Base-by-base conservation (phyloP, 495 filamentous ascomycete genomes). In the Penicillium ochrochloron region DNA sequence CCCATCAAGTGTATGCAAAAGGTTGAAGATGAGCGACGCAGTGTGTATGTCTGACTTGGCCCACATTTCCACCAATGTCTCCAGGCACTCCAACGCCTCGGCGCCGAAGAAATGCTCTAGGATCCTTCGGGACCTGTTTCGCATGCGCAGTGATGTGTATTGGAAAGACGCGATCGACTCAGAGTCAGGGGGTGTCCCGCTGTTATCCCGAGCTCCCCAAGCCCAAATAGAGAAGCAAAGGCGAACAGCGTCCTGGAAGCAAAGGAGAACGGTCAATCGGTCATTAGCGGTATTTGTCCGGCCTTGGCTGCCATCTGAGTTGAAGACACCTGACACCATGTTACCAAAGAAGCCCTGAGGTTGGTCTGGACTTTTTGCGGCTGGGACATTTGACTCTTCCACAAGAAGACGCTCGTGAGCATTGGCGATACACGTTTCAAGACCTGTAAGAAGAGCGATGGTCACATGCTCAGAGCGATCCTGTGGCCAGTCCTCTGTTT, bases 221-320 rank as follows among this genome's bases (percentile, higher is more conserved):
- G 92, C 91, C 96, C 95, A 99, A 31, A 99, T 94, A 5, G 83
- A 86, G 73, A 97, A 96, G 74, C 93, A 96, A 31, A 95, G 89
- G 37, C 90, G 87, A 60, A 97, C 91, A 14, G 93, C 92, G 74
- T 99, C 95, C 75, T 98, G 94, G 76, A 99, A 97, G 34, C 93
- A 94, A n/a, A 99, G 83, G 11, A 97, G 78, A 21, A 99, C 95
- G 0, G 94, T 97, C 27, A 99, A 82, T 42, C 94, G 83, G 65
- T 94, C 94, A 70, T 98, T 99, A n/a, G 93, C 93, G 15, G 91
- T 90, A 17, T 87, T 85, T 51, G 89, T 89, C 44, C 92, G 85
- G 27, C 85, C 80, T 58, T 93, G 93, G 3, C 83, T 88, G 8
- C 88, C 82, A 59, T 98, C 94, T 0, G 90, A 85, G 10, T 89